Base-by-base conservation (phyloP, 352 stramenopile species). In the Phytopythium vexans region DNA sequence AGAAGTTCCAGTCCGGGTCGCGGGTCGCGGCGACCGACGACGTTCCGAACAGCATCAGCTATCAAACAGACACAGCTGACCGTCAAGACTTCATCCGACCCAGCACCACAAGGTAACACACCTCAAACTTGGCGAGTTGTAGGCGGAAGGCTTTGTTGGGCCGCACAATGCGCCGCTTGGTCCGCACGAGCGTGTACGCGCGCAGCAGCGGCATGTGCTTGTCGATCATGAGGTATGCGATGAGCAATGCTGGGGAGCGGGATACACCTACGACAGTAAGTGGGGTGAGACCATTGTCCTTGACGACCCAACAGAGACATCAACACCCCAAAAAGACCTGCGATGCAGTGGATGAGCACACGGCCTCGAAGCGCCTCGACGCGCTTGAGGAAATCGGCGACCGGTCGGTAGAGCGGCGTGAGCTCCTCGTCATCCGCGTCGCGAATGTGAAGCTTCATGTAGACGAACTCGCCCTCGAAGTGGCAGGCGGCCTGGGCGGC, bases 1-100 rank as follows among this genome's bases (percentile, higher is more conserved):
- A 85, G 54, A 88, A 88, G 40, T 88, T 81, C 77, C 77, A 88
- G 62, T 88, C 77, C 21, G 71, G 77, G 50, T 86, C 77, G 11
- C 59, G 54, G 1, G 77, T 82, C 33, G 56, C 61, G 2, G 77
- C 77, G 1, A 88, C 77, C 0, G 74, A 86, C 1, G 77, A 88
- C 2, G 47, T 48, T 0, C 77, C 77, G 48, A 72, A 73, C 8
- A 88, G 54, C 61, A 77, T 75, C 10, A 88, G 57, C 60, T 78
- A 54, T 21, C n/a, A 32, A 34, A 21, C 3, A 33, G 15, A 21
- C 3, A 44, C 4, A 52, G n/a, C 12, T 37, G 6, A n/a, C 12
- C 12, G 33, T 32, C n/a, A n/a, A n/a, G n/a, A n/a, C n/a, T n/a
- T n/a, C n/a, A n/a, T n/a, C n/a, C n/a, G n/a, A n/a, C n/a, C n/a